Conservation (phyloP, 1,284 basidiomycete species). For the Coniophora puteana region DNA sequence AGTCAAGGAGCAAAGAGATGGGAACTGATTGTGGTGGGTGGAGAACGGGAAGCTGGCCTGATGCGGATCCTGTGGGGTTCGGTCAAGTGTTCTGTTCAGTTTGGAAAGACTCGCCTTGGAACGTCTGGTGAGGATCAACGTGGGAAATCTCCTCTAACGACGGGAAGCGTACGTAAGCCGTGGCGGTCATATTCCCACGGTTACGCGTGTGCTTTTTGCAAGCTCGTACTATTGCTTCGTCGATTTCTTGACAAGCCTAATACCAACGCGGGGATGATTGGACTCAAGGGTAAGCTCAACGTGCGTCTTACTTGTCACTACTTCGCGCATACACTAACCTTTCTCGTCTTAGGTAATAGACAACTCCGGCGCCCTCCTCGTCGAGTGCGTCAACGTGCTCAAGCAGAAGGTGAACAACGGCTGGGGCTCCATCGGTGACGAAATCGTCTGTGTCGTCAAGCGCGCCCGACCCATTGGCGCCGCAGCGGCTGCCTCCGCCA, state of each 20-base stretch:
- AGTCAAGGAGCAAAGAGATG: slow-evolving; percentile 9
- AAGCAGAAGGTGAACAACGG: slow-evolving; percentile 94
- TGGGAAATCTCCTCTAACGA: too few species aligned
- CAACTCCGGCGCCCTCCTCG: slow-evolving; percentile 95
- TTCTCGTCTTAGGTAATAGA: slow-evolving; percentile 95
- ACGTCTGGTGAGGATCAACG: not conserved
- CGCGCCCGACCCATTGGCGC: slow-evolving; percentile 82
- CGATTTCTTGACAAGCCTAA: not conserved
- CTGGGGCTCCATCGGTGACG: slow-evolving; percentile 84
- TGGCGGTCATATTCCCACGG: too few species aligned
- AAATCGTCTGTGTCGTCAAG: slow-evolving; percentile 96
- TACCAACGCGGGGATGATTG: slow-evolving; percentile 64
- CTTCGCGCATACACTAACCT: not conserved
- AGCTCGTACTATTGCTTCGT: not conserved
- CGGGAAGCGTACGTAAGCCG: too few species aligned
- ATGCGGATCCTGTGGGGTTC: slow-evolving; percentile 8
- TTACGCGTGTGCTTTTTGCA: slow-evolving; percentile 2
- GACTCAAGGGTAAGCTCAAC: slow-evolving; percentile 87
- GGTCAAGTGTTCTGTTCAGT: slow-evolving; percentile 1
- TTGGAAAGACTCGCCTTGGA: slow-evolving; percentile 1
- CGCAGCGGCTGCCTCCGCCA: slow-evolving; percentile 55
- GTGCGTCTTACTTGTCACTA: slow-evolving; percentile 36
- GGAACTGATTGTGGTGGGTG: slow-evolving; percentile 2
- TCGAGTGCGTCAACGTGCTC: slow-evolving; percentile 96
- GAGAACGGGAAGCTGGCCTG: slow-evolving; percentile 4